Percentiles rank a stretch among this genome's conserved stretches.
phyloP scores from a whole-genome alignment of 2,329 filamentous ascomycete species.

The Eutypella sp. region DNA sequence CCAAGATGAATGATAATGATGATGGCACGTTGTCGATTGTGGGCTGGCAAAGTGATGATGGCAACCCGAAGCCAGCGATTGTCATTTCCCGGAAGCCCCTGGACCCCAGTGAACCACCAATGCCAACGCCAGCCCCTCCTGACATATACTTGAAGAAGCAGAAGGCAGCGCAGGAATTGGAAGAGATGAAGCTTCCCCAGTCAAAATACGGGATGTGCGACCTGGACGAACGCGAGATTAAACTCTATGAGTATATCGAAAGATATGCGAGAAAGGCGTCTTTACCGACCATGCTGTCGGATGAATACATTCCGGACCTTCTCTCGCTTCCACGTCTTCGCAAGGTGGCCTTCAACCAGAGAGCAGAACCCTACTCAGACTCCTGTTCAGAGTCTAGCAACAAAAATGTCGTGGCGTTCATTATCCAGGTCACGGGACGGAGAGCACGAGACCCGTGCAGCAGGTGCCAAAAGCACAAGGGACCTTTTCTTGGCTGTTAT shows the following conservation, averaged over 20 bases:
- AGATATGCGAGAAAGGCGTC: constrained; percentile 5
- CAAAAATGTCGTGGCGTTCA: constrained; percentile 14
- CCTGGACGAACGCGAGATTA: too few relatives aligned
- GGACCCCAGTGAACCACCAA: constrained; percentile 13
- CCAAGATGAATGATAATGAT: constrained; percentile 33
- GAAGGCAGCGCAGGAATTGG: neutral
- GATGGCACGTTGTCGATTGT: constrained; percentile 34
- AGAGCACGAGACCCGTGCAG: constrained; percentile 5
- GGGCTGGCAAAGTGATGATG: constrained; percentile 2
- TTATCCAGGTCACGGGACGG: constrained; percentile 13
- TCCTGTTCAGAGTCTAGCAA: constrained; percentile 7
- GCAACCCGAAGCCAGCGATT: constrained; percentile 1
- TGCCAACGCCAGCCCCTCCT: constrained; percentile 10
- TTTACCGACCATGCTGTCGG: constrained; percentile 6
- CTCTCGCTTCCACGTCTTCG: constrained; percentile 8
- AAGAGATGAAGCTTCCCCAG: too few relatives aligned
- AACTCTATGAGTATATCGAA: constrained; percentile 16
- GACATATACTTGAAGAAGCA: neutral
- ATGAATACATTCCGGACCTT: constrained; percentile 9
- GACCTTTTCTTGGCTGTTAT: constrained; percentile 13
- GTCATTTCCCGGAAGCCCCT: constrained; percentile 21
- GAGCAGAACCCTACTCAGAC: neutral
- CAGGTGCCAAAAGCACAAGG: constrained; percentile 8
- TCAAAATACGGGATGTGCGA: too few relatives aligned
- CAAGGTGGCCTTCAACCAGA: constrained; percentile 9